Evolutionary conservation across 257 asterid genomes (phyloP), one percentile per base, ranked within the genome.

Genomic region (Solanum appendiculatum): DNA sequence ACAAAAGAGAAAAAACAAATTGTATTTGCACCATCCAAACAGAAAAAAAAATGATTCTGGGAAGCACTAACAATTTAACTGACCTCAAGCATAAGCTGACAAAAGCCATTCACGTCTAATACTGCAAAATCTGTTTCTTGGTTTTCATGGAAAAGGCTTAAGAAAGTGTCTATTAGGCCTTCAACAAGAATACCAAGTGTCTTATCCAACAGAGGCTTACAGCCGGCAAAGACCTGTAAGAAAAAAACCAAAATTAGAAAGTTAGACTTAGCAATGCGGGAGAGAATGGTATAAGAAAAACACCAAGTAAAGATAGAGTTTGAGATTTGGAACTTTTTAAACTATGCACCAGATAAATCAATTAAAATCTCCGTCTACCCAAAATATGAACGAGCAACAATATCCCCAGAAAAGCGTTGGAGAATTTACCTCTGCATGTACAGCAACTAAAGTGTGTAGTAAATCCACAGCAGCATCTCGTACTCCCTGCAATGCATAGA

Each of bases 31-130:
- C 85, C 66, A 46, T 46, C 85, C 66, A 80, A 25, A 44, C 25
- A 16, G 9, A 80, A n/a, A 37, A 39, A 46, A 44, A 80, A 5
- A 27, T 80, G 85, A 80, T 29, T 80, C 11, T 7, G 11, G 40
- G 31, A 27, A 83, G 87, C 73, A 78, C 54, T 33, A 37, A 11
- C 46, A 64, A n/a, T n/a, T 73, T 75, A 70, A 85, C 89, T 90
- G 87, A 93, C 99, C 99, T 97, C 99, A 83, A 97, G 97, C 99
- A 95, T 97, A 83, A 97, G 94, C 93, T 94, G 99, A 90, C 95
- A 97, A 90, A 92, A 97, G 88, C 99, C 99, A 87, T 95, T 97
- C 86, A 98, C 89, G 86, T 97, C 99, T 92, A 97, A 88, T 86
- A 95, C 95, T 87, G 93, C 90, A 90, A 97, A 92, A 81, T 95